These are phyloP conservation scores for Pleoardoris graminearum DNA, from an alignment of 2,329 filamentous ascomycete genomes.

Conservation along the genomic window DNA sequence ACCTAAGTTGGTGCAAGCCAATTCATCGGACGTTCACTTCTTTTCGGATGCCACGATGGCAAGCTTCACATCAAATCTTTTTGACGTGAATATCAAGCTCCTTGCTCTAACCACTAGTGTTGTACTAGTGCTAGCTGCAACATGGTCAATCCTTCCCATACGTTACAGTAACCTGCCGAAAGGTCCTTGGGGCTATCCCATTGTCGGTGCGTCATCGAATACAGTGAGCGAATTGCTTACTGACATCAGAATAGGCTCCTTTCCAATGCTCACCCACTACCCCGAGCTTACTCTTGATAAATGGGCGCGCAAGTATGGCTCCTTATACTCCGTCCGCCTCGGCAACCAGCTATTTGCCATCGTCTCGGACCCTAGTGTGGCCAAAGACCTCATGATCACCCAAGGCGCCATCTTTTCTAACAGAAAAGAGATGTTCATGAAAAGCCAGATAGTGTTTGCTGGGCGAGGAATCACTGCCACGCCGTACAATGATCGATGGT, in stretches of 20 bases:
- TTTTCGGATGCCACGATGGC: neutral
- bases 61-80: neutral
- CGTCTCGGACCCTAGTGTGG: slow-evolving; percentile 14
- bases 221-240: neutral
- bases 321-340: slow-evolving; percentile 10
- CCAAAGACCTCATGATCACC: slow-evolving; percentile 15
- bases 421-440: slow-evolving; percentile 18
- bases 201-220: slow-evolving; percentile 4
- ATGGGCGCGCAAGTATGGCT: slow-evolving; percentile 15
- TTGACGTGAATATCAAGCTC: neutral
- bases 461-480: slow-evolving; percentile 14
- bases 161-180: slow-evolving; percentile 2
- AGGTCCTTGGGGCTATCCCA: slow-evolving; percentile 7
- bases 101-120: neutral
- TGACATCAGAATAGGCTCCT: slow-evolving; percentile 5
- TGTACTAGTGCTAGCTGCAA: neutral
- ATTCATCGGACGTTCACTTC: neutral
- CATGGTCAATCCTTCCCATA: neutral
- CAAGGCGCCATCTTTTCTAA: slow-evolving; percentile 16
- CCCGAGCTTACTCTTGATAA: slow-evolving; percentile 17
- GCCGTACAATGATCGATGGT: slow-evolving; percentile 14
- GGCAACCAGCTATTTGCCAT: slow-evolving; percentile 18
- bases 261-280: slow-evolving; percentile 15
- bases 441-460: slow-evolving; percentile 14
- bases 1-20: neutral